Conservation (phyloP, 2,329 filamentous ascomycete genomes). For the Phyllosticta paracitricarpa region DNA sequence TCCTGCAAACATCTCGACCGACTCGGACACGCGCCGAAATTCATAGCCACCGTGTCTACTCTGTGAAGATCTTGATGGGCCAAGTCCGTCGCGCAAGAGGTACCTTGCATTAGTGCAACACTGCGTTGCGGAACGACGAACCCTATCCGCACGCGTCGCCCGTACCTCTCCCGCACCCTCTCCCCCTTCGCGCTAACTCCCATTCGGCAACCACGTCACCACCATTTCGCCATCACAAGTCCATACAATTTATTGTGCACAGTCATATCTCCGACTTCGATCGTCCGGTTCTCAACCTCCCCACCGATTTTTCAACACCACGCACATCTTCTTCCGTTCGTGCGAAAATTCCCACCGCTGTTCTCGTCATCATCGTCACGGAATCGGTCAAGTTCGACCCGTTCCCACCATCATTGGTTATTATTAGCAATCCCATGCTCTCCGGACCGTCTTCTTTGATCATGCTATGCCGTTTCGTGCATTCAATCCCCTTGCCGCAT, state of each 20-base stretch:
- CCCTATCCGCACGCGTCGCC: neutral
- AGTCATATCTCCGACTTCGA: neutral
- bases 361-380: neutral
- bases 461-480: neutral
- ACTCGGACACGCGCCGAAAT: neutral
- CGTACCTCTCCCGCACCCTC: neutral
- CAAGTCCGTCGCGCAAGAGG: neutral
- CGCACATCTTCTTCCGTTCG: neutral
- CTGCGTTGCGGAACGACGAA: neutral
- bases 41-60: neutral
- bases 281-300: neutral
- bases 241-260: neutral
- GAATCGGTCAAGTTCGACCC: neutral
- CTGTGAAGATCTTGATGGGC: neutral
- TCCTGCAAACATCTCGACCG: neutral
- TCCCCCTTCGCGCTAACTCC: neutral
- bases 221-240: neutral
- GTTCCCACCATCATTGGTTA: neutral
- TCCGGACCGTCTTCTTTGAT: neutral
- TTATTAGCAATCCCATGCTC: neutral
- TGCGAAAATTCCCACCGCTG: neutral
- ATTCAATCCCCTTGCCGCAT: neutral
- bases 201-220: neutral
- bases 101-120: neutral
- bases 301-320: neutral